Conservation (phyloP, 2,329 filamentous ascomycete species). For the Cordyceps fumosorosea region DNA sequence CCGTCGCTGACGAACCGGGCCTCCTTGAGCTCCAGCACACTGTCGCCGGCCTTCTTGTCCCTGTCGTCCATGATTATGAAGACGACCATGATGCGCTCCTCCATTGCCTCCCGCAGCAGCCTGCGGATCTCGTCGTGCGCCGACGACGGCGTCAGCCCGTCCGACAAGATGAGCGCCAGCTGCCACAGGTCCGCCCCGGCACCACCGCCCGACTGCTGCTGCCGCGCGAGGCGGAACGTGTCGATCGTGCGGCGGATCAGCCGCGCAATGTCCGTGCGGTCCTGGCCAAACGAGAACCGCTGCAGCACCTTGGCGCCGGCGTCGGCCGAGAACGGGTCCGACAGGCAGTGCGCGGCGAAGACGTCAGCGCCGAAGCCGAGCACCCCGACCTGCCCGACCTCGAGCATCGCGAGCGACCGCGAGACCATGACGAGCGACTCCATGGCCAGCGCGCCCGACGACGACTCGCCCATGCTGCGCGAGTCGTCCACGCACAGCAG, state of each 20-base stretch:
- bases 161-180: slow-evolving; percentile 83
- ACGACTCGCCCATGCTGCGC: slow-evolving; percentile 81
- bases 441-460: slow-evolving; percentile 73
- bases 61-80: slow-evolving; percentile 88
- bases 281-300: slow-evolving; percentile 78
- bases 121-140: slow-evolving; percentile 78
- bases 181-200: slow-evolving; percentile 77
- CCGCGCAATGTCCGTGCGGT: slow-evolving; percentile 75
- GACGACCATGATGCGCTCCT: slow-evolving; percentile 95
- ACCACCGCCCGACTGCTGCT: slow-evolving; percentile 46
- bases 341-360: slow-evolving; percentile 79
- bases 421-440: slow-evolving; percentile 91
- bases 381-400: slow-evolving; percentile 88
- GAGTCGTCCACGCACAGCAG: slow-evolving; percentile 96
- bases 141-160: slow-evolving; percentile 77
- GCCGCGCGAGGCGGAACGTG: slow-evolving; percentile 71
- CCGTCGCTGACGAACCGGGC: slow-evolving; percentile 70
- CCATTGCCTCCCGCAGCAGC: slow-evolving; percentile 78
- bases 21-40: slow-evolving; percentile 82
- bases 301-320: slow-evolving; percentile 79
- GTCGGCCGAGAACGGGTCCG: slow-evolving; percentile 66
- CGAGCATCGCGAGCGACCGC: slow-evolving; percentile 81
- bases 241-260: slow-evolving; percentile 73
- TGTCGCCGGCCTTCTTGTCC: slow-evolving; percentile 43
- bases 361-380: slow-evolving; percentile 82